These are phyloP conservation scores for Globisporangium rhizosaccharum DNA, from an alignment of 352 stramenopile species.

Conservation along the genomic window DNA sequence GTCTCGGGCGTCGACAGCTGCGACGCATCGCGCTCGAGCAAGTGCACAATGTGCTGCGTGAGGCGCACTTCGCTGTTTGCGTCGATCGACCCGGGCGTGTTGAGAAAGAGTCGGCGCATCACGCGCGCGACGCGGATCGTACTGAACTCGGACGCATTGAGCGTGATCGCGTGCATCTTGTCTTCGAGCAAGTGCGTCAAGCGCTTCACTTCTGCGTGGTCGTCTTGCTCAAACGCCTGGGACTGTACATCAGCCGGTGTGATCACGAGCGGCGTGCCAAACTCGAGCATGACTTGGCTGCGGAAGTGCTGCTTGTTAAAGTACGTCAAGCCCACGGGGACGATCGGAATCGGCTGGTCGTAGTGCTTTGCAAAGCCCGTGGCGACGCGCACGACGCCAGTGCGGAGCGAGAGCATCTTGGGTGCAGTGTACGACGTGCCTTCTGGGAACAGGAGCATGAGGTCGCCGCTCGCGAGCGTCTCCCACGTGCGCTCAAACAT, in stretches of 20 bases:
- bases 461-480: slow-evolving; percentile 47
- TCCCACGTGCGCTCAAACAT: slow-evolving; percentile 80
- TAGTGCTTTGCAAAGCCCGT: slow-evolving; percentile 68
- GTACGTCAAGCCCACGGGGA: slow-evolving; percentile 71
- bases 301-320: slow-evolving; percentile 83
- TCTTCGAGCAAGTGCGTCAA: slow-evolving; percentile 29
- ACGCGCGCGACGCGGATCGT: slow-evolving; percentile 53
- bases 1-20: slow-evolving; percentile 22
- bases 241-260: slow-evolving; percentile 26
- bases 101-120: slow-evolving; percentile 67
- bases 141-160: slow-evolving; percentile 64
- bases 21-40: slow-evolving; percentile 40
- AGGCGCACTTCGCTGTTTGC: slow-evolving; percentile 68
- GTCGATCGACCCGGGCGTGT: slow-evolving; percentile 53
- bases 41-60: slow-evolving; percentile 72
- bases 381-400: slow-evolving; percentile 64
- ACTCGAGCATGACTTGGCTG: slow-evolving; percentile 67
- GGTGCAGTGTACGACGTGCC: slow-evolving; percentile 76
- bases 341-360: slow-evolving; percentile 60
- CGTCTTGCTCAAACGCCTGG: slow-evolving; percentile 28
- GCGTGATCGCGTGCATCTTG: slow-evolving; percentile 40
- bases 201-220: slow-evolving; percentile 35
- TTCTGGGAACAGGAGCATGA: slow-evolving; percentile 79
- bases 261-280: slow-evolving; percentile 53
- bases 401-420: slow-evolving; percentile 73